Evolutionary conservation across 2,329 filamentous ascomycete genomes (phyloP), one percentile per base, ranked within the genome.

Genomic region (Colletotrichum sidae): DNA sequence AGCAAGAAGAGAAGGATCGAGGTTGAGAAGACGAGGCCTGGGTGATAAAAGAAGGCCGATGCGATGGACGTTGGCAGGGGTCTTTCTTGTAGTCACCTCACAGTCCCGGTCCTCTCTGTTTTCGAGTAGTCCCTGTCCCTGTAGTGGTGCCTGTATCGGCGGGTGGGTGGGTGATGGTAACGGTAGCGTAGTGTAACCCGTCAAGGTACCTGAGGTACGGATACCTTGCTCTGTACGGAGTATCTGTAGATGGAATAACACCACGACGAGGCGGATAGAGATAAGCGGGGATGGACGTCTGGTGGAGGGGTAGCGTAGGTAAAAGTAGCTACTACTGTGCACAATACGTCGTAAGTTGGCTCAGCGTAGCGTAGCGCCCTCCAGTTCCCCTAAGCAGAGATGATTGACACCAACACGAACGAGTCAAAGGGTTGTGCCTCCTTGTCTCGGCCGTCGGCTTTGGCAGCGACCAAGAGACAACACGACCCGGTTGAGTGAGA

Each of bases 371-470:
- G 25, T 25, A 25, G 65, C 65, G 61, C 57, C 52, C 57, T 61
- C 54, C 51, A 55, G 45, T 62, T 62, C 52, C 52, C 62, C 58
- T 37, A 65, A 65, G 37, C n/a, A 67, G 59, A 37, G 63, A 64
- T 44, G 63, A 67, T 64, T 57, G 63, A 64, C 64, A 44, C 39
- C 34, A 57, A 51, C 15, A 51, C 37, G 38, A 37, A 5, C 25
- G 15, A 34, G 54, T 65, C 49, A 34, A 38, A 46, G 42, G 52
- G 45, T 38, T 56, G 58, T 45, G 58, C 35, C 52, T 56, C 25
- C 52, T 56, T 65, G 62, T 65, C 58, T 65, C 62, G 62, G 51
- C 47, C 61, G 61, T 62, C 62, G 58, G 58, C 58, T 64, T 65
- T 67, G 64, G 64, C 64, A 65, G 44, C 44, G 54, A 49, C 33